Evolutionary conservation across 2,329 filamentous ascomycete genomes (phyloP), one percentile per base, ranked within the genome.

Genomic region (Cercospora sp.): DNA sequence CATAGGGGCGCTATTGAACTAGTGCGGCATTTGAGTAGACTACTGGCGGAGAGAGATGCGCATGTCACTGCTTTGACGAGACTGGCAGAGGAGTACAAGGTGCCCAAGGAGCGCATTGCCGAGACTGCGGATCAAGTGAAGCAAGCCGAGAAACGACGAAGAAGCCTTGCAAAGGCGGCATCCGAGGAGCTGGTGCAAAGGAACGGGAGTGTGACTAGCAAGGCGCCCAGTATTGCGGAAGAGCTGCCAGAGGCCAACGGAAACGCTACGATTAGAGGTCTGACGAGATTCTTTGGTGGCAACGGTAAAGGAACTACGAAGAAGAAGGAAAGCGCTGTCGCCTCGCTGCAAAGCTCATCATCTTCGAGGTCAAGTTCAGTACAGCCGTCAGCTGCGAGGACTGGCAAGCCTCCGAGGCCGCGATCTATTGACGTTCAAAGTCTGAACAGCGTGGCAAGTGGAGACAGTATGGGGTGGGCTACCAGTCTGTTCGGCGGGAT

Each of bases 21-120:
- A 9, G 72, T 77, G n/a, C 66, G 73, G 30, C 70, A 75, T 42
- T 64, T 78, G 51, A 70, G 75, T 7, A 68, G 67, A 8, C 64
- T 76, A 31, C 68, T 78, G 20, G 76, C 76, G 13, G 73, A 77
- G 67, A 67, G 76, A 26, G 76, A 78, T 72, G 76, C 76, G 9
- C 75, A 77, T 66, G 74, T 78, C 23, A 77, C 76, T 12, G 76
- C 76, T 10, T 67, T 78, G 60, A 77, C 73, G 28, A 71, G 75
- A 8, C 63, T 78, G 18, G 75, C 74, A 10, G 74, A 78, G 63
- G 76, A 78, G 64, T 77, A 75, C 61, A 75, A 75, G 16, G 71
- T 77, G 8, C 76, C 76, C 4, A 48, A 65, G 18, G 70, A 73
- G 20, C 69, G 75, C 5, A 72, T 78, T 39, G 68, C 66, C 9